Percentiles rank a stretch among this genome's conserved stretches.
phyloP scores from a whole-genome alignment of 2,329 filamentous ascomycete genomes.

The Botrytis tulipae region DNA sequence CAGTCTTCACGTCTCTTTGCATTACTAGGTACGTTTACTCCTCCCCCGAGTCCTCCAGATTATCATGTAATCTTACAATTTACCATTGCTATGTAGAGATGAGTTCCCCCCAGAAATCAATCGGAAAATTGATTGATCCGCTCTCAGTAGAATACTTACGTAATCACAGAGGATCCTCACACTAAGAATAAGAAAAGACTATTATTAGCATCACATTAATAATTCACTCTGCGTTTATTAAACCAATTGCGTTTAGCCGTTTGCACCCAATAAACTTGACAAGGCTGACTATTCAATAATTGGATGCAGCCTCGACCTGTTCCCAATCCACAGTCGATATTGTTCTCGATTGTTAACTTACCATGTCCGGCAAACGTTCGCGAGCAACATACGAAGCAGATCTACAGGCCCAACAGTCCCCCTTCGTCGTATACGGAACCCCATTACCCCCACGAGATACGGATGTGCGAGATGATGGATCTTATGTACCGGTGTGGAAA shows the following conservation, averaged over 20 bases:
- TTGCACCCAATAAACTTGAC: background rate
- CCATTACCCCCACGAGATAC: constrained; percentile 76
- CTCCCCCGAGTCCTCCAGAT: background rate
- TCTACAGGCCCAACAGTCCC: constrained; percentile 62
- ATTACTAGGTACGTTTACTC: background rate
- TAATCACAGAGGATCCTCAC: background rate
- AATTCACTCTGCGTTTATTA: background rate
- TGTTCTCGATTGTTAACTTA: constrained; percentile 18
- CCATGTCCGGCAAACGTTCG: constrained; percentile 78
- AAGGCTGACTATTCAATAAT: constrained; percentile 14
- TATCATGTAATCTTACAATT: no score
- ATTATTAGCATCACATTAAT: background rate
- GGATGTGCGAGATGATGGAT: constrained; percentile 80
- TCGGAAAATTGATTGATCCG: background rate
- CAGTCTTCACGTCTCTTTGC: background rate
- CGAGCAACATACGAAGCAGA: constrained; percentile 77
- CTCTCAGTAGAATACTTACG: background rate
- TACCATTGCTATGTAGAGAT: background rate
- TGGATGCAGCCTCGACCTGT: constrained; percentile 10
- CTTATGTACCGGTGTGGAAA: constrained; percentile 95
- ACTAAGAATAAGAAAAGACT: background rate
- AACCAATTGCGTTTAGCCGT: background rate
- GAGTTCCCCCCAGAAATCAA: background rate
- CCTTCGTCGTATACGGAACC: constrained; percentile 79
- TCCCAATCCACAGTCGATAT: constrained; percentile 2